A percentile compares a stretch with the other conserved stretches of the same genome.
Conservation (phyloP, 257 asterid species). For the Marsdenia floribunda region DNA sequence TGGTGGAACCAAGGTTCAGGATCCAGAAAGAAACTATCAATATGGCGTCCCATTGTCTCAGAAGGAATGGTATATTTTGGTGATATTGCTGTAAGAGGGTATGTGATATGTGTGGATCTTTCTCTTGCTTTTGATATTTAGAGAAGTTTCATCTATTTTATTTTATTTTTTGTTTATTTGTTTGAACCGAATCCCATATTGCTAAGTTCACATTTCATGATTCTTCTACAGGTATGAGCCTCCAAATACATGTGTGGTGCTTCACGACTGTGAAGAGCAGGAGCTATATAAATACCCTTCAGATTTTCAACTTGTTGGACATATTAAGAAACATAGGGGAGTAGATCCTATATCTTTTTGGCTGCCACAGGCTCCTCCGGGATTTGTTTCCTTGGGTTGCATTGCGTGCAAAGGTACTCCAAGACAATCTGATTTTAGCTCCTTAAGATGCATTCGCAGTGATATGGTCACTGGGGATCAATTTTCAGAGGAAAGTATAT, state of each 20-base stretch:
- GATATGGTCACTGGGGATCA: slow-evolving; percentile 78
- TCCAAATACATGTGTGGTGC: slow-evolving; percentile 76
- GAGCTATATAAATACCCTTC: slow-evolving; percentile 65
- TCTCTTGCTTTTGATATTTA: background rate
- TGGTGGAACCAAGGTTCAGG: slow-evolving; percentile 99
- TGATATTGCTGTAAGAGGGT: slow-evolving; percentile 92
- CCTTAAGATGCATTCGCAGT: slow-evolving; percentile 83
- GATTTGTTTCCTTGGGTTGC: slow-evolving; percentile 87
- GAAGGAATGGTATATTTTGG: slow-evolving; percentile 90
- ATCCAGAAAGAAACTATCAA: slow-evolving; percentile 78
- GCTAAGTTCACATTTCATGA: slow-evolving; percentile 12
- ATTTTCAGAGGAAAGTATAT: slow-evolving; percentile 68
- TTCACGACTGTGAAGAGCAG: slow-evolving; percentile 63
- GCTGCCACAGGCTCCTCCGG: slow-evolving; percentile 99
- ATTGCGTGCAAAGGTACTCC: slow-evolving; percentile 77
- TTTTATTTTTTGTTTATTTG: background rate
- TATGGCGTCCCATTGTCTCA: slow-evolving; percentile 93
- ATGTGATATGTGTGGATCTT: slow-evolving; percentile 15
- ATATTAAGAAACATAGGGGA: slow-evolving; percentile 60
- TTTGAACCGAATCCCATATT: background rate
- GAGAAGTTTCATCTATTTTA: background rate
- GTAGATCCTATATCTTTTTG: slow-evolving; percentile 71
- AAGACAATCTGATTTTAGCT: slow-evolving; percentile 64
- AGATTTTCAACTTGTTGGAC: slow-evolving; percentile 77
- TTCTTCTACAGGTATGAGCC: slow-evolving; percentile 67